phyloP scores from a whole-genome alignment of 805 yeast genomes.

The Candida methanosorbosa region DNA sequence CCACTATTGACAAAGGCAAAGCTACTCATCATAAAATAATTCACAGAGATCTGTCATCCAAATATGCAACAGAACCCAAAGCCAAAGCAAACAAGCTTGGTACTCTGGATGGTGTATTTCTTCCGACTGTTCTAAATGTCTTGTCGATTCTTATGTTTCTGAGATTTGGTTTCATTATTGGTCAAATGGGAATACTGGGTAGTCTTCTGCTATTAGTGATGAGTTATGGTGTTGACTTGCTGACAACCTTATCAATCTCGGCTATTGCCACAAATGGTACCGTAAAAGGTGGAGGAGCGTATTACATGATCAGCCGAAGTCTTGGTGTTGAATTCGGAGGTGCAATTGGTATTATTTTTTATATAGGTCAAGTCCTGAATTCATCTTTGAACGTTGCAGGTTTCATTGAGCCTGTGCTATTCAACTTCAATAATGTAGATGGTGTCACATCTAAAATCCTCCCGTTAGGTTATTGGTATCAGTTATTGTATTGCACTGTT shows the following conservation, averaged over 20 bases:
- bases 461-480: conserved; percentile 61
- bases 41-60: no score
- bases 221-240: conserved; percentile 71
- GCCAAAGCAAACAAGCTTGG: conserved; percentile 51
- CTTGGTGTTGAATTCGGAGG: conserved; percentile 99
- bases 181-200: conserved; percentile 88
- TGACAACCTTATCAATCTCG: conserved; percentile 84
- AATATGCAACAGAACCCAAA: no score
- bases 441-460: conserved; percentile 52
- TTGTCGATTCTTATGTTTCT: conserved; percentile 90
- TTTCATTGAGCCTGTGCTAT: conserved; percentile 80
- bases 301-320: conserved; percentile 92
- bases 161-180: conserved; percentile 90
- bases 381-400: conserved; percentile 93
- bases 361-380: conserved; percentile 88
- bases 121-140: conserved; percentile 90
- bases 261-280: conserved; percentile 98
- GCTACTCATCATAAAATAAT: no score
- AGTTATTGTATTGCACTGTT: conserved; percentile 61
- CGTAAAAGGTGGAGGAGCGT: conserved; percentile 97
- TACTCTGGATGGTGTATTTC: conserved; percentile 83
- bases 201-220: conserved; percentile 55
- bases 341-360: conserved; percentile 90
- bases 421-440: conserved; percentile 56
- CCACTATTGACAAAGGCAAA: no score